These are phyloP conservation scores for Xylariales sp. DNA, from an alignment of 2,329 filamentous ascomycete species.

Conservation along the genomic window DNA sequence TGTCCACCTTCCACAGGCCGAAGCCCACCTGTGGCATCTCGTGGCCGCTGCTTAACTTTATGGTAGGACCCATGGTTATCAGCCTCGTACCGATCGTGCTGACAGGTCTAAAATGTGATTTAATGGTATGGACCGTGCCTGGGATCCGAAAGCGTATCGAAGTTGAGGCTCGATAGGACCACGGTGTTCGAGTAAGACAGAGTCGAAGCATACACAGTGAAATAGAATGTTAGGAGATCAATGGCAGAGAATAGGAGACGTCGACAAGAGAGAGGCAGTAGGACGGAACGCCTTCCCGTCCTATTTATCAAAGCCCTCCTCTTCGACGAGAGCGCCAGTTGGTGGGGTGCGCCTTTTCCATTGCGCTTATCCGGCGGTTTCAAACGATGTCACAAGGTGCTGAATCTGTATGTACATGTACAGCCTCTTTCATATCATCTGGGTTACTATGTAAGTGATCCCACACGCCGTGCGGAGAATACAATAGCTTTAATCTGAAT, in stretches of 20 bases:
- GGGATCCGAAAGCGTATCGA: conserved; percentile 16
- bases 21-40: conserved; percentile 82
- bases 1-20: conserved; percentile 86
- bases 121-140: conserved; percentile 3
- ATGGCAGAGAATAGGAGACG: neutral
- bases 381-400: conserved; percentile 32
- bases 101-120: conserved; percentile 3
- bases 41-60: conserved; percentile 73
- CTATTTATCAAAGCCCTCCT: conserved; percentile 24
- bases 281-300: conserved; percentile 7
- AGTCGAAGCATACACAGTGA: conserved; percentile 23
- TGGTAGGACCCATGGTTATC: conserved; percentile 54
- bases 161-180: conserved; percentile 29
- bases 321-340: conserved; percentile 2
- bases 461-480: conserved; percentile 30
- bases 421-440: conserved; percentile 25
- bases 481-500: conserved; percentile 12
- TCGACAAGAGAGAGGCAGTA: conserved; percentile 8
- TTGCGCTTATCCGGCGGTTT: conserved; percentile 37
- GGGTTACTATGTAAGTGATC: conserved; percentile 3
- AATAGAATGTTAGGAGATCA: neutral
- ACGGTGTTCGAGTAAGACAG: conserved; percentile 10
- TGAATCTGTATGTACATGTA: conserved; percentile 21
- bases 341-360: conserved; percentile 25
- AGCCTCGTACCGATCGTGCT: conserved; percentile 6